Conservation (phyloP, 805 yeast genomes). For the Wickerhamomyces tratensis region DNA sequence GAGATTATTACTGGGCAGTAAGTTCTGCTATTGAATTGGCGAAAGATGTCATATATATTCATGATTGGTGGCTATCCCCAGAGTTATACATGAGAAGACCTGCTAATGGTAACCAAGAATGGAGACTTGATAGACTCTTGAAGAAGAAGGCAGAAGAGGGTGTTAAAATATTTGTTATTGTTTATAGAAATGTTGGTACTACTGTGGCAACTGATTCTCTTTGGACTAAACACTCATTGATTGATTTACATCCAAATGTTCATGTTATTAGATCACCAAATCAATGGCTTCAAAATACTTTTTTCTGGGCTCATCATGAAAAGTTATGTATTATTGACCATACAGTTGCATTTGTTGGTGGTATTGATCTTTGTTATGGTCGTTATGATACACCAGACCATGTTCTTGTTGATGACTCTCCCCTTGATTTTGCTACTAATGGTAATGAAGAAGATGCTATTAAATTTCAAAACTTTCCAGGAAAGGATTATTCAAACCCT, state of each 20-base stretch:
- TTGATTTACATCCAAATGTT: constrained; percentile 77
- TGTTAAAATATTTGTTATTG: constrained; percentile 83
- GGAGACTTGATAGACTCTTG: constrained; percentile 81
- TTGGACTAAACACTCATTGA: constrained; percentile 88
- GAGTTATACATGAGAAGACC: constrained; percentile 91
- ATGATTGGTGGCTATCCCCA: constrained; percentile 98
- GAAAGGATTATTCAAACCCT: constrained; percentile 96
- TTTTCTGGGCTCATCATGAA: constrained; percentile 99
- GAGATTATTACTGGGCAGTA: constrained; percentile 96
- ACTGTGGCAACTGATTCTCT: constrained; percentile 90
- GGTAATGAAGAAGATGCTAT: constrained; percentile 28
- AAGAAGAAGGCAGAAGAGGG: constrained; percentile 91
- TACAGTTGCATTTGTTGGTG: constrained; percentile 86
- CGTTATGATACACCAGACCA: constrained; percentile 97
- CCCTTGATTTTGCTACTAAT: constrained; percentile 22
- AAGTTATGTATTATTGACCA: constrained; percentile 82
- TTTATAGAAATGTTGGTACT: constrained; percentile 88
- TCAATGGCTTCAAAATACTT: constrained; percentile 85
- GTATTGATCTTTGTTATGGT: constrained; percentile 92
- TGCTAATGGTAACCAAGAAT: constrained; percentile 89
- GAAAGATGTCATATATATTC: constrained; percentile 84
- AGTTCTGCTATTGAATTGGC: constrained; percentile 91
- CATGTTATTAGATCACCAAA: constrained; percentile 93
- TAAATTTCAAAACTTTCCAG: constrained; percentile 67
- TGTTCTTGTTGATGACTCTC: constrained; percentile 68